These are phyloP conservation scores for Dipteronia dyeriana DNA, from an alignment of 345 rosid species.

Conservation along the genomic window DNA sequence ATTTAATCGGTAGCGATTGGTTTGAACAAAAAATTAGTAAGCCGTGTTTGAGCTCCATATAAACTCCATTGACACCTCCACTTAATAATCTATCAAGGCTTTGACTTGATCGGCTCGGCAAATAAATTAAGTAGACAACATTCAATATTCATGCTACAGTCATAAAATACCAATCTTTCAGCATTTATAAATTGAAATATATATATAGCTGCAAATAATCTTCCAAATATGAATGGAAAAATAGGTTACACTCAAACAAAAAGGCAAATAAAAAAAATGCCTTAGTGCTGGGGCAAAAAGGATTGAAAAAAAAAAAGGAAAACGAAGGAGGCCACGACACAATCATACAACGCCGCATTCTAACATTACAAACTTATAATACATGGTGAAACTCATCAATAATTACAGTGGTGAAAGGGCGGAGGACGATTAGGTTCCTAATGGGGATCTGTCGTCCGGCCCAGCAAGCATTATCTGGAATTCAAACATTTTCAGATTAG, in stretches of 20 bases:
- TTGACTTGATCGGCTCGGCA: too few species aligned
- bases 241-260: constrained; percentile 32
- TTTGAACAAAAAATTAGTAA: too few species aligned
- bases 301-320: neutral
- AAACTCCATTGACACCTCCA: too few species aligned
- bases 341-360: constrained; percentile 24
- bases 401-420: constrained; percentile 34
- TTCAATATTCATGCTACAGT: neutral
- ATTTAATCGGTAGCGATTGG: too few species aligned
- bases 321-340: constrained; percentile 24
- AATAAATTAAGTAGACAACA: neutral
- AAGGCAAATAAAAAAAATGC: constrained; percentile 49
- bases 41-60: too few species aligned
- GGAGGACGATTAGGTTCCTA: constrained; percentile 29
- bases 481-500: constrained; percentile 8
- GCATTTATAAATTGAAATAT: neutral
- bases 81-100: neutral
- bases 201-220: constrained; percentile 12
- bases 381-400: constrained; percentile 21
- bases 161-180: constrained; percentile 7
- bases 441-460: constrained; percentile 56
- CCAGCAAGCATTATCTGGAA: constrained; percentile 62
- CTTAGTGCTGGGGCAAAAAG: constrained; percentile 23
- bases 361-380: constrained; percentile 44
- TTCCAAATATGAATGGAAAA: neutral